Evolutionary conservation across 2,329 filamentous ascomycete species (phyloP), one percentile per base, ranked within the genome.

Genomic region (Pseudogymnoascus sp.): DNA sequence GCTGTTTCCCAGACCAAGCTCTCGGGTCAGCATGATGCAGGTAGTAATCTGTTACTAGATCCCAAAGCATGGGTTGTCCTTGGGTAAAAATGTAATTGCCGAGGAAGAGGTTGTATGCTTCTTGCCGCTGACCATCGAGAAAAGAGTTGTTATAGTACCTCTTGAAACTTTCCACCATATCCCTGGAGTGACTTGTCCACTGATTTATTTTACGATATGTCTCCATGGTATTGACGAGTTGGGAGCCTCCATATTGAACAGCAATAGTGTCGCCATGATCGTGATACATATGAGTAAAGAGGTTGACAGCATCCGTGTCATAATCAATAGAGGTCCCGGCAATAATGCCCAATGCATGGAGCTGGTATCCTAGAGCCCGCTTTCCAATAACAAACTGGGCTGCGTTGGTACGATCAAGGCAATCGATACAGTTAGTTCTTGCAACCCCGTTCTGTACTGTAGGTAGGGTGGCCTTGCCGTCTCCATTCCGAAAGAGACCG

Each of bases 101-200:
- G 1, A 99, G 82, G 71, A 99, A 99, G 8, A 99, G 80, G 68
- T 99, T 99, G 75, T 97, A 97, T 0, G 94, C 94, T 75, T 99
- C 94, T 75, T 99, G 94, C 33, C 94, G 86, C 72, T 99, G 94
- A n/a, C 89, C 92, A 74, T 99, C 94, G 7, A 99, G 83, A 73
- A 99, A 99, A 0, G 93, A 96, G 72, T 99, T 99, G 77, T 97
- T 96, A 75, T 99, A 99, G 74, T 97, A 99, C 29, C 94, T 85
- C 74, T 97, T 99, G 79, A 99, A 97, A 73, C 91, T 96, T 76
- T 99, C 94, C 21, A 99, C 92, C 93, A 99, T 97, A 74, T 99
- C 94, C 68, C 94, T 84, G 2, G 93, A 97, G 74, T 96, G 92
- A 69, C 91, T 96, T 23, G 92, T 96, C 94, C 94, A 99, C 73